Base-by-base conservation (phyloP, 2,329 filamentous ascomycete genomes). In the Arthrobotrys entomopaga region DNA sequence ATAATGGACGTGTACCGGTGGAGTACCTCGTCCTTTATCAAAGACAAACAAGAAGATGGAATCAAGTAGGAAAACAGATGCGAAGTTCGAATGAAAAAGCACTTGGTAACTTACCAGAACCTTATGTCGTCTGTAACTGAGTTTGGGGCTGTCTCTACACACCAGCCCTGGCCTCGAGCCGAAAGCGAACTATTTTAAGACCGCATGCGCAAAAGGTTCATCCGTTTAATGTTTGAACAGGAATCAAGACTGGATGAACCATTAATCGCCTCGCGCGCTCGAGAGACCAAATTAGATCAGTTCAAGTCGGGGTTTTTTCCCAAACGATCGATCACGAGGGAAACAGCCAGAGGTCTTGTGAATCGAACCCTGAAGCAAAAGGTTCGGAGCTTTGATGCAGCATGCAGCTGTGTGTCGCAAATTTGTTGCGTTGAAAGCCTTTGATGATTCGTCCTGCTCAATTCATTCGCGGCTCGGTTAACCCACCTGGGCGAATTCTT, bases 391-490 rank as follows among this genome's bases (percentile, higher is more conserved):
- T 34, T 34, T 5, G 29, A 34, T 34, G 29, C 29, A 10, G 29
- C n/a, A n/a, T n/a, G n/a, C n/a, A n/a, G n/a, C n/a, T n/a, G n/a
- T 6, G 29, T 34, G 29, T 34, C 29, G 15, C n/a, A 43, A 48
- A 10, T 59, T 46, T n/a, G 54, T 53, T 4, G 53, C 58, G 42
- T 19, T 34, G 52, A 20, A 29, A 42, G 43, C 53, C 53, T 61
- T 38, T 56, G 48, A 59, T 52, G n/a, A 69, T 43, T 46, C 58
- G 43, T 63, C 65, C 65, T 70, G 58, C 65, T 70, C 40, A 16
- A 70, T 70, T 56, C 38, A 50, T 38, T 57, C 58, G 57, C 65
- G 58, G 65, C 65, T 70, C 65, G 65, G 65, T 63, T 70, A 70
- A 22, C 57, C 58, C 43, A 38, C 65, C 52, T 58, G 50, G 65